These are phyloP conservation scores for Amanita rimosa DNA, from an alignment of 768 basidiomycete genomes.

Conservation along the genomic window DNA sequence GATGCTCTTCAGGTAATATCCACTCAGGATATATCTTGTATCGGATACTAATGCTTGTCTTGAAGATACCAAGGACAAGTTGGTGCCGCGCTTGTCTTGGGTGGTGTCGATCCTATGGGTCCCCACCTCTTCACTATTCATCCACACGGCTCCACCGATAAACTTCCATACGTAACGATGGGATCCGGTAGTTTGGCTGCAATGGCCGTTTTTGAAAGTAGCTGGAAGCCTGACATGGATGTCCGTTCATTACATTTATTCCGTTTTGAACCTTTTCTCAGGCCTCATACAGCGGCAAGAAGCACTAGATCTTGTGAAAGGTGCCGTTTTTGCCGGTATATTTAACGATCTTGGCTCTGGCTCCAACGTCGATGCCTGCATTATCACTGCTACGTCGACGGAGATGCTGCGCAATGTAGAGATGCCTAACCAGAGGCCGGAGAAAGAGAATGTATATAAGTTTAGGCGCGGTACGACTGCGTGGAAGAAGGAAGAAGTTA, in stretches of 20 bases:
- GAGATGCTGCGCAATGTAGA: constrained; percentile 93
- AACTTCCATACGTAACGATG: constrained; percentile 98
- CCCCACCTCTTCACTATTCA: constrained; percentile 93
- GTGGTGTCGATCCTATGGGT: constrained; percentile 91
- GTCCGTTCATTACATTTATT: constrained; percentile 27
- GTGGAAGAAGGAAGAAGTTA: constrained; percentile 73
- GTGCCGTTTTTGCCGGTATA: constrained; percentile 90
- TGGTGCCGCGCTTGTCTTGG: constrained; percentile 92
- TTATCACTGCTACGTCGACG: constrained; percentile 78
- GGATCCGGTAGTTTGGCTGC: constrained; percentile 93
- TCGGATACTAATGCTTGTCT: neutral
- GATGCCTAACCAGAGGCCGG: constrained; percentile 78
- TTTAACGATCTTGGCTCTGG: constrained; percentile 99
- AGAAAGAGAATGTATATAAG: constrained; percentile 60
- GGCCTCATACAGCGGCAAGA: constrained; percentile 49
- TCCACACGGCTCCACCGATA: constrained; percentile 97
- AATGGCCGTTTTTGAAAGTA: constrained; percentile 94
- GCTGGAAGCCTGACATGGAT: constrained; percentile 75
- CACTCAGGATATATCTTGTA: neutral
- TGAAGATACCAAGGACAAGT: constrained; percentile 84
- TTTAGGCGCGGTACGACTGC: constrained; percentile 87
- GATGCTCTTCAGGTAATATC: constrained; percentile 73
- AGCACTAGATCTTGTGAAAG: constrained; percentile 73
- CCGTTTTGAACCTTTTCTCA: neutral
- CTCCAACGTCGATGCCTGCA: constrained; percentile 95